These are phyloP conservation scores for Nidula microcarpa DNA, from an alignment of 768 basidiomycete genomes.

Conservation along the genomic window DNA sequence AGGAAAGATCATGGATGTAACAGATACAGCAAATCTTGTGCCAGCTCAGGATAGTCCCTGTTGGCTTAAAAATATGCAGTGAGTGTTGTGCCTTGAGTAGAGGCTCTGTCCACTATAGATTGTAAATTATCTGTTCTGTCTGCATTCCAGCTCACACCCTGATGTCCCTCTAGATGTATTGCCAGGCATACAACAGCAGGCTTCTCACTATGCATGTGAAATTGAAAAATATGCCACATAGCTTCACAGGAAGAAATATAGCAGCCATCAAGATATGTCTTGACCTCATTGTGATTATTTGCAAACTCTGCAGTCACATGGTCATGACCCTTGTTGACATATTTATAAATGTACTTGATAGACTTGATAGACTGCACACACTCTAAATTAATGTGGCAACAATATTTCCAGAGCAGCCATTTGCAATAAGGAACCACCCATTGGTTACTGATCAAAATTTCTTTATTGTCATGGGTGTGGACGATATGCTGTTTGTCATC, in stretches of 20 bases:
- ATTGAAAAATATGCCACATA: slow-evolving; percentile 26
- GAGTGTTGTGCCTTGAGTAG: slow-evolving; percentile 14
- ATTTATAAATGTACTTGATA: slow-evolving; percentile 46
- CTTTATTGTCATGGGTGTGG: slow-evolving; percentile 7
- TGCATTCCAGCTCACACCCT: slow-evolving; percentile 19
- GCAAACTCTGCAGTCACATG: slow-evolving; percentile 24
- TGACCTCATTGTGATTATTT: background rate
- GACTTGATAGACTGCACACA: slow-evolving; percentile 29
- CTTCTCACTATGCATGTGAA: slow-evolving; percentile 20
- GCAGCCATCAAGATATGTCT: background rate
- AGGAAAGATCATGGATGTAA: too few species aligned
- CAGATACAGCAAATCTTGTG: slow-evolving; percentile 18
- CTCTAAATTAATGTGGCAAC: slow-evolving; percentile 53
- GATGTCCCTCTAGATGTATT: slow-evolving; percentile 30
- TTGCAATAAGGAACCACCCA: slow-evolving; percentile 32
- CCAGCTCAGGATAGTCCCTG: slow-evolving; percentile 5
- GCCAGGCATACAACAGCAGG: slow-evolving; percentile 28
- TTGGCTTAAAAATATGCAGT: slow-evolving; percentile 29
- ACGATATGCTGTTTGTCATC: slow-evolving; percentile 18
- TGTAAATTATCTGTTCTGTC: slow-evolving; percentile 12
- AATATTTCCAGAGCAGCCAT: slow-evolving; percentile 13
- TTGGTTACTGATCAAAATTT: slow-evolving; percentile 17
- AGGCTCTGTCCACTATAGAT: slow-evolving; percentile 8
- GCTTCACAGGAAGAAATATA: slow-evolving; percentile 25
- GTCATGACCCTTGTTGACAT: slow-evolving; percentile 48